Evolutionary conservation across 169 alveolate species (phyloP), one percentile per base, ranked within the genome.

Genomic region (Eimeria praecox): DNA sequence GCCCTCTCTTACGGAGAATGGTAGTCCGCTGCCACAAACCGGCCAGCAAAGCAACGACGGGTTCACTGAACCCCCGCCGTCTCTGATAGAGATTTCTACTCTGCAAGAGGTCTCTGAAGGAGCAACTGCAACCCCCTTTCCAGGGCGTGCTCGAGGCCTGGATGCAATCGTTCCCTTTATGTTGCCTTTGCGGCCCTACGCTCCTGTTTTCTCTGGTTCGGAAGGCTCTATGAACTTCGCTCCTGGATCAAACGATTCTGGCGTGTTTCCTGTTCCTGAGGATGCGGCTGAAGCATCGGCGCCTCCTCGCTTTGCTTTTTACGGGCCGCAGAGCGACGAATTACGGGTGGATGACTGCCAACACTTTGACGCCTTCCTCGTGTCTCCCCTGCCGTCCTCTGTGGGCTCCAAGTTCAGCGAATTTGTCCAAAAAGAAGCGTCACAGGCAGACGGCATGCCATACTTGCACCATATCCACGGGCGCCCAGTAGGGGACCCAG

Each of bases 391-490:
- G 42, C 95, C 95, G 1, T 75, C 95, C 12, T 38, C 77, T 44
- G 66, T 92, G n/a, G 92, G 85, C 49, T 64, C 90, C 5, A 71
- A 73, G 33, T 92, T 73, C 92, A 66, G 56, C 24, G 77, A 44
- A 1, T 92, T 92, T 30, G 95, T 83, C 20, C 80, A 62, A 12
- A 82, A 83, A 16, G 95, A 92, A 42, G 69, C 33, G 0, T 56
- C 35, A 30, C 91, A 92, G 73, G 73, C 69, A 22, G 86, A 78
- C 24, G 92, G 92, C 22, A 40, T 80, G 86, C 95, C 95, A 1
- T 59, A 64, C 44, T 78, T 92, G 85, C 95, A 92, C 85, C 95
- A 92, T 42, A 83, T 92, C 22, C 95, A 92, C 49, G 95, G 95
- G 30, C 93, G 64, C 18, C 83, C 93, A 42, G 49, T 83, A 54